phyloP scores from a whole-genome alignment of 768 basidiomycete species.

The Leccinum olivaceopallidum region DNA sequence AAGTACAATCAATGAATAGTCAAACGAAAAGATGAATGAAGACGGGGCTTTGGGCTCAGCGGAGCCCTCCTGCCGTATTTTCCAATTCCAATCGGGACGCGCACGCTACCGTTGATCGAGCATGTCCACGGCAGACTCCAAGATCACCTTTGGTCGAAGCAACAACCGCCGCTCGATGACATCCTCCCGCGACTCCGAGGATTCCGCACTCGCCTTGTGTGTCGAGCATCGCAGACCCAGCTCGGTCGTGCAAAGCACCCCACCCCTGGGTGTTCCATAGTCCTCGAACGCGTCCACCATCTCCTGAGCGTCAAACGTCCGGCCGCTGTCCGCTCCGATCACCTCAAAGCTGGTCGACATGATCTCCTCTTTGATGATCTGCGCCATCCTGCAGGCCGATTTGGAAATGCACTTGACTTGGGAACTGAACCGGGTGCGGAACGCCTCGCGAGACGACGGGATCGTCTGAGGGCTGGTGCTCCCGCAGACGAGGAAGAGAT shows the following conservation, averaged over 20 bases:
- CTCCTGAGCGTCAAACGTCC: constrained; percentile 45
- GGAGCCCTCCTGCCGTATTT: neutral
- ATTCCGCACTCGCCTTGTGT: constrained; percentile 34
- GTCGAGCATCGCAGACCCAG: constrained; percentile 69
- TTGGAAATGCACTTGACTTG: constrained; percentile 68
- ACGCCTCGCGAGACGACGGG: constrained; percentile 38
- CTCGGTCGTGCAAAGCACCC: constrained; percentile 69
- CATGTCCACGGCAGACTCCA: constrained; percentile 66
- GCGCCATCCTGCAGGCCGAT: constrained; percentile 61
- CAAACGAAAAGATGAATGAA: neutral
- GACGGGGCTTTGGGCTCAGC: neutral
- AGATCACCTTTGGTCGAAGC: constrained; percentile 71
- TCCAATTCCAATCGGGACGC: neutral
- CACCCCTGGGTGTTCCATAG: constrained; percentile 49
- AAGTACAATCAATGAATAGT: neutral
- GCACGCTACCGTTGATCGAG: constrained; percentile 36
- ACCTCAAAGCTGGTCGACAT: constrained; percentile 78
- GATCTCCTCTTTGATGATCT: constrained; percentile 69
- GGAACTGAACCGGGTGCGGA: constrained; percentile 52
- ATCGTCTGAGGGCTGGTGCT: constrained; percentile 45
- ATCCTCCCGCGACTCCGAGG: constrained; percentile 37
- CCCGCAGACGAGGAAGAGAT: constrained; percentile 66
- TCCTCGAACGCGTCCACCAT: constrained; percentile 69
- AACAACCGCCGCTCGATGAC: constrained; percentile 58
- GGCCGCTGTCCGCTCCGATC: constrained; percentile 56